A percentile compares a stretch with the other conserved stretches of the same genome.
Conservation (phyloP, 1,284 basidiomycete genomes). For the Puccinia horiana region DNA sequence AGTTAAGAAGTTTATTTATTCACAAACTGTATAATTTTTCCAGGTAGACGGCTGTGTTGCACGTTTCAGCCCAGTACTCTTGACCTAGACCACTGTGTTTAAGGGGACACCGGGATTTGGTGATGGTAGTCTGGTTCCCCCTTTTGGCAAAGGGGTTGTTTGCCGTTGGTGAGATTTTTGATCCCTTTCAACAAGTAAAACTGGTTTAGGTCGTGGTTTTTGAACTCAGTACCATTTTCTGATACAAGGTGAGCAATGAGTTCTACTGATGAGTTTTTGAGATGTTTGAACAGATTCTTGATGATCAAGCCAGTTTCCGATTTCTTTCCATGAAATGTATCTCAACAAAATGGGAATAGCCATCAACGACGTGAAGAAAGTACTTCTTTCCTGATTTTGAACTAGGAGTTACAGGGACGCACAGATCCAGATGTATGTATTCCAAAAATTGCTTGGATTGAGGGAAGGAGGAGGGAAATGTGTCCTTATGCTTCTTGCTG, state of each 20-base stretch:
- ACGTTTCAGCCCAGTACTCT: neutral
- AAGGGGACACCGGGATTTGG: neutral
- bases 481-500: neutral
- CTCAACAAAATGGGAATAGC: neutral
- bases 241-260: neutral
- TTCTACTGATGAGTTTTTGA: neutral
- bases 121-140: neutral
- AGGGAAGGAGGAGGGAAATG: neutral
- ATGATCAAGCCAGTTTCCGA: neutral
- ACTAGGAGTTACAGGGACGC: neutral
- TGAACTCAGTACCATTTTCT: neutral
- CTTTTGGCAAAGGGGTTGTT: neutral
- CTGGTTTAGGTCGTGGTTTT: no score
- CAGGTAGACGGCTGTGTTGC: slow-evolving; percentile 15
- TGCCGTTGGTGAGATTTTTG: neutral
- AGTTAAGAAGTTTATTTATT: no score
- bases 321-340: neutral
- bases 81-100: neutral
- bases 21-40: no score
- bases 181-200: neutral
- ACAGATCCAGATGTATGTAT: slow-evolving; percentile 5
- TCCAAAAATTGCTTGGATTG: neutral
- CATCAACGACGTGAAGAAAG: neutral
- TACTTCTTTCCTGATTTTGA: neutral
- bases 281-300: neutral